These are phyloP conservation scores for Amanita pallidorosea DNA, from an alignment of 768 basidiomycete species.

Conservation along the genomic window DNA sequence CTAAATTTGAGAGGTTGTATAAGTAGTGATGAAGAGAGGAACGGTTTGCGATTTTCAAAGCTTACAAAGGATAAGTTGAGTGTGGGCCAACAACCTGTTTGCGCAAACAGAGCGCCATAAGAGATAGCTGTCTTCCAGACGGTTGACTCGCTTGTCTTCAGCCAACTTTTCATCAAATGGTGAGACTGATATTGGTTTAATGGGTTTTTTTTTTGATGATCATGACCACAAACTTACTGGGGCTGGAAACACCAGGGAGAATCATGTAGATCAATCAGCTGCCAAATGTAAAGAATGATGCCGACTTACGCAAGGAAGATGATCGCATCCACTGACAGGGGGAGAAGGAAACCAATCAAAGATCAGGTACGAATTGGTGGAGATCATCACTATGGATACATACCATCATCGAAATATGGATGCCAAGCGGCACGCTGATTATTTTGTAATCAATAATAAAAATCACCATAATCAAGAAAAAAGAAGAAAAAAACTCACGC, in stretches of 20 bases:
- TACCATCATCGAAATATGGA: constrained; percentile 70
- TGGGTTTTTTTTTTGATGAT: no score
- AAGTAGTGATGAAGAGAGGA: not conserved
- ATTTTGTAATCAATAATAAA: not conserved
- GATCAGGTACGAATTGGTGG: constrained; percentile 4
- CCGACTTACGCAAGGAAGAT: constrained; percentile 63
- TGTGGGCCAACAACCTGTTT: constrained; percentile 50
- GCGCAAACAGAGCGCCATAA: constrained; percentile 70
- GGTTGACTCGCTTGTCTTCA: constrained; percentile 60
- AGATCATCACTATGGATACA: constrained; percentile 8
- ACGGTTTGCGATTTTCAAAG: not conserved
- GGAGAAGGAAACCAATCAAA: constrained; percentile 3
- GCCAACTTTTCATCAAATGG: constrained; percentile 74
- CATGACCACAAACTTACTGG: constrained; percentile 22
- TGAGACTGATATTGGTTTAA: constrained; percentile 33
- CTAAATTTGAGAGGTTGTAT: constrained; percentile 15
- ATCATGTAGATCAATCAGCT: constrained; percentile 3
- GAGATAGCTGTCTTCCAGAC: constrained; percentile 66
- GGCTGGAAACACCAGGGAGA: constrained; percentile 16
- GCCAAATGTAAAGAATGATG: not conserved
- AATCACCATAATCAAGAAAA: not conserved
- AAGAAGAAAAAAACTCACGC: constrained; percentile 28
- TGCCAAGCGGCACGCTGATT: constrained; percentile 64
- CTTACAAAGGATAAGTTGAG: constrained; percentile 44
- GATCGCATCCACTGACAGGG: constrained; percentile 52